phyloP scores from a whole-genome alignment of 2,329 filamentous ascomycete species.

The Penicillium sp. region DNA sequence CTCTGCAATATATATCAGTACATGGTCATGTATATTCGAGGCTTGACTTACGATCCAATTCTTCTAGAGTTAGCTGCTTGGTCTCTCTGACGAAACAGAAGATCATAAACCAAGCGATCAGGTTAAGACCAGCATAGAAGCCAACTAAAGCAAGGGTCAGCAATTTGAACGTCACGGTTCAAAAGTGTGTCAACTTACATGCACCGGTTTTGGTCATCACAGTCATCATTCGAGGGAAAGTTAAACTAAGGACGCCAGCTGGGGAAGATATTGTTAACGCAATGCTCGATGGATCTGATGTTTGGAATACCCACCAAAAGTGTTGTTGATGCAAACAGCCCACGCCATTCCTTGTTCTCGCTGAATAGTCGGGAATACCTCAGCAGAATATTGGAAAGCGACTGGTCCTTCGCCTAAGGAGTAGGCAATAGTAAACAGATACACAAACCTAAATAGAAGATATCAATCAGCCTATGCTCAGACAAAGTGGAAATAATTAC shows the following conservation, averaged over 20 bases:
- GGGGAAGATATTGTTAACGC: conserved; percentile 15
- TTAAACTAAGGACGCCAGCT: conserved; percentile 48
- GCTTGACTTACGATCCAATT: conserved; percentile 25
- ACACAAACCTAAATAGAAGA: conserved; percentile 58
- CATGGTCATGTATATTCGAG: neutral
- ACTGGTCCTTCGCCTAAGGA: conserved; percentile 61
- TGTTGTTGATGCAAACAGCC: conserved; percentile 32
- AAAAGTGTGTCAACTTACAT: conserved; percentile 46
- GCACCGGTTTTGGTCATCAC: conserved; percentile 53
- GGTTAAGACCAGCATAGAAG: conserved; percentile 52
- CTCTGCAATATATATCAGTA: conserved; percentile 53
- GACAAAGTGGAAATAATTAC: too few relatives aligned
- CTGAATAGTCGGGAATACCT: conserved; percentile 56
- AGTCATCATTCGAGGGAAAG: conserved; percentile 47
- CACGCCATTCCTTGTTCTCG: conserved; percentile 40
- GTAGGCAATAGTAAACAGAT: conserved; percentile 63
- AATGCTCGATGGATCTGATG: conserved; percentile 18
- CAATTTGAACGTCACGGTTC: neutral
- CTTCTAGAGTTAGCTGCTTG: conserved; percentile 49
- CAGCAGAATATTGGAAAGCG: conserved; percentile 52
- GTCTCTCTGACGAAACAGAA: conserved; percentile 60
- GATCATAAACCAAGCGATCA: conserved; percentile 62
- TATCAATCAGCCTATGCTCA: conserved; percentile 31
- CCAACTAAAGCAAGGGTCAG: conserved; percentile 45
- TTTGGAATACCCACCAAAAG: conserved; percentile 19